Conservation (phyloP, 768 basidiomycete genomes). For the Epithele typhae region DNA sequence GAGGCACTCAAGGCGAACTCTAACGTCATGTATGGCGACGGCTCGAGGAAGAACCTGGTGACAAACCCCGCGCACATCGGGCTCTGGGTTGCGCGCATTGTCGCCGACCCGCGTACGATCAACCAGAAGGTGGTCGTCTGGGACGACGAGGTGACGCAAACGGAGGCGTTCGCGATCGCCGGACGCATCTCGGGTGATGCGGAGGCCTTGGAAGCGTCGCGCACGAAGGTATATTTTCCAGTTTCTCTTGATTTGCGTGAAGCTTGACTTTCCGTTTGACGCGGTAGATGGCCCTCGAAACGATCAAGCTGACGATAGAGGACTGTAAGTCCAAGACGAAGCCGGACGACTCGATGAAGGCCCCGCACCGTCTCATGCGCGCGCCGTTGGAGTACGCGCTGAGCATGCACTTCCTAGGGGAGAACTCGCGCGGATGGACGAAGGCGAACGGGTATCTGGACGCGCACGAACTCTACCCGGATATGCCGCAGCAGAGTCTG, state of each 20-base stretch:
- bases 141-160: slow-evolving; percentile 19
- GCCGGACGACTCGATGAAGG: too few species aligned
- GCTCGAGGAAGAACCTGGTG: neutral
- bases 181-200: slow-evolving; percentile 20
- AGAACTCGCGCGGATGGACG: too few species aligned
- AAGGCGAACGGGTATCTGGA: too few species aligned
- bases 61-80: slow-evolving; percentile 22
- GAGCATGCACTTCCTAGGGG: too few species aligned
- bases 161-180: slow-evolving; percentile 17
- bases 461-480: too few species aligned
- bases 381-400: too few species aligned
- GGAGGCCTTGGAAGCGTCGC: neutral
- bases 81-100: slow-evolving; percentile 22
- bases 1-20: slow-evolving; percentile 6
- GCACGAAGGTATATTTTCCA: too few species aligned
- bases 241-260: neutral
- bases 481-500: too few species aligned
- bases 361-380: too few species aligned
- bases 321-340: too few species aligned
- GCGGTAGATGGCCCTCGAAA: neutral
- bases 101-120: slow-evolving; percentile 25
- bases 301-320: neutral
- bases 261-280: neutral
- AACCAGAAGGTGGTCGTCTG: slow-evolving; percentile 22
- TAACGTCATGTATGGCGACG: too few species aligned